Evolutionary conservation across 2,329 filamentous ascomycete genomes (phyloP).

Genomic region (Tolypocladium endophyticum): DNA sequence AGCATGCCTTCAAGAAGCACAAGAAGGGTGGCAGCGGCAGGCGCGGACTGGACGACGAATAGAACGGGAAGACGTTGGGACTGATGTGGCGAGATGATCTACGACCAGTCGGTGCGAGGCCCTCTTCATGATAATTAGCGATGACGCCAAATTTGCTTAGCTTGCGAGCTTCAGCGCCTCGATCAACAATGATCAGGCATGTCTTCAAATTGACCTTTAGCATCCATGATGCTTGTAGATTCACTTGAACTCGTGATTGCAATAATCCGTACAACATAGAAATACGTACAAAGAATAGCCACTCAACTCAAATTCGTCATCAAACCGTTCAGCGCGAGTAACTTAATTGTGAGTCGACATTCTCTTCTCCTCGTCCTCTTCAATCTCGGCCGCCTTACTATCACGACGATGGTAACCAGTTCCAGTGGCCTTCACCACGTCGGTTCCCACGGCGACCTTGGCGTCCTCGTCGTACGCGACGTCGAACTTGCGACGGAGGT

Average conservation of each 20-base stretch:
- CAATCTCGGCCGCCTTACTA: background rate
- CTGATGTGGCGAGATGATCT: too few relatives aligned
- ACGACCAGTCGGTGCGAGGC: background rate
- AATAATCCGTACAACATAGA: too few relatives aligned
- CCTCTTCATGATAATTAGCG: background rate
- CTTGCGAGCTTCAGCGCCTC: background rate
- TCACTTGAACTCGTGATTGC: background rate
- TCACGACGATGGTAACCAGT: background rate
- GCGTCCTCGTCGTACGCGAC: conserved; percentile 37
- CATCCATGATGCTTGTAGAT: background rate
- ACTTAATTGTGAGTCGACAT: background rate
- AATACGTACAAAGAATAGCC: background rate
- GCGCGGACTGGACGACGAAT: conserved; percentile 13
- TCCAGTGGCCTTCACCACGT: conserved; percentile 13
- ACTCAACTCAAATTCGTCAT: background rate
- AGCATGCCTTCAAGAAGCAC: conserved; percentile 28
- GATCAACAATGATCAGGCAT: background rate
- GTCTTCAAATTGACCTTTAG: background rate
- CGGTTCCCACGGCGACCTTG: conserved; percentile 32
- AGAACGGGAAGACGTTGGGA: conserved; percentile 11
- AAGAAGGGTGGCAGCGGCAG: conserved; percentile 19
- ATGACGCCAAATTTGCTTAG: background rate
- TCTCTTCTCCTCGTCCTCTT: conserved; percentile 1
- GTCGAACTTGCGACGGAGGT: conserved; percentile 40
- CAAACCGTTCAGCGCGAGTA: background rate